Percentiles rank a stretch among this genome's conserved stretches.
phyloP scores from a whole-genome alignment of 140 eudicot species.

The Oenanthe javanica region DNA sequence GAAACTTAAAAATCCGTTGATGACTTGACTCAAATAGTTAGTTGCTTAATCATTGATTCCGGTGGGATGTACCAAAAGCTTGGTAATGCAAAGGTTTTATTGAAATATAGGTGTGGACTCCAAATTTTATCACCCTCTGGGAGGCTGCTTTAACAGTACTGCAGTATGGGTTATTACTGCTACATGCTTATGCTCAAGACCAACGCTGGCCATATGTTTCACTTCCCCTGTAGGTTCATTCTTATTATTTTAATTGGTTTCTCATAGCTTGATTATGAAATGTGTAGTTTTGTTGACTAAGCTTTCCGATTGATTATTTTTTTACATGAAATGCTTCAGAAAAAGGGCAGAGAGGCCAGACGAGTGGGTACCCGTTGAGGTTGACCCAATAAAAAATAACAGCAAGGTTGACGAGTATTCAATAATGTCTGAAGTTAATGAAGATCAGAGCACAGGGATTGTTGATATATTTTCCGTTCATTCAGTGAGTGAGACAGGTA shows the following conservation, averaged over 20 bases:
- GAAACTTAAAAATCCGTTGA: background rate
- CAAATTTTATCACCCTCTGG: slow-evolving; percentile 67
- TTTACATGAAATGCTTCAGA: slow-evolving; percentile 22
- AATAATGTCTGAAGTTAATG: slow-evolving; percentile 22
- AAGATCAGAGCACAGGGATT: slow-evolving; percentile 26
- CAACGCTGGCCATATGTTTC: slow-evolving; percentile 87
- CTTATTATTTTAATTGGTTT: background rate
- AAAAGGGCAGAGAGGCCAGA: slow-evolving; percentile 64
- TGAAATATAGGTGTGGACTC: slow-evolving; percentile 66
- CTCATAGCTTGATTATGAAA: background rate
- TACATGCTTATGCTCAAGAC: slow-evolving; percentile 95
- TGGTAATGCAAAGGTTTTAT: background rate
- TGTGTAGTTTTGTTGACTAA: background rate
- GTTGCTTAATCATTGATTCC: background rate
- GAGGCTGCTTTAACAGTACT: slow-evolving; percentile 80
- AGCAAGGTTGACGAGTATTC: slow-evolving; percentile 22
- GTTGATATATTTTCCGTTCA: slow-evolving; percentile 79
- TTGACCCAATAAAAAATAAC: slow-evolving; percentile 20
- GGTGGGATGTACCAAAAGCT: background rate
- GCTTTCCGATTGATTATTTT: background rate
- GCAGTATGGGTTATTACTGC: slow-evolving; percentile 69
- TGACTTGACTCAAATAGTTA: background rate
- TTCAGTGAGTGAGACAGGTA: slow-evolving; percentile 44
- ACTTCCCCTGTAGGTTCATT: slow-evolving; percentile 64
- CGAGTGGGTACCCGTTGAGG: slow-evolving; percentile 89